phyloP scores from a whole-genome alignment of 2,329 filamentous ascomycete species.

The Talaromyces sp. region DNA sequence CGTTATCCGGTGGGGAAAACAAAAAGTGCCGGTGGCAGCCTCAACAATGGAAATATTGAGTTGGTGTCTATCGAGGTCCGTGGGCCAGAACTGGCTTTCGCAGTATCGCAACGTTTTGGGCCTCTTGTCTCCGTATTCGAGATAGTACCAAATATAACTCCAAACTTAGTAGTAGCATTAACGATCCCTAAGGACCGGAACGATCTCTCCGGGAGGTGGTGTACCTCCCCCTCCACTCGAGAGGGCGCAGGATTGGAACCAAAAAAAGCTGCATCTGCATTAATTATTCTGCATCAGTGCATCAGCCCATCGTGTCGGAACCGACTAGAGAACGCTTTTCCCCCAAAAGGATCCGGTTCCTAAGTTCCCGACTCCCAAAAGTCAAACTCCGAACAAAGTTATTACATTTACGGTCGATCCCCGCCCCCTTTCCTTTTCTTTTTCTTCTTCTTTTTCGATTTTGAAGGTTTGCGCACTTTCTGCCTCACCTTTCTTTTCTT shows the following conservation, averaged over 20 bases:
- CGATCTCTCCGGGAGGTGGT: neutral
- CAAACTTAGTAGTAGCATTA: neutral
- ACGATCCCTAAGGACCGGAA: neutral
- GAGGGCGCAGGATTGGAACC: neutral
- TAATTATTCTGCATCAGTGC: neutral
- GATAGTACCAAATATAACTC: neutral
- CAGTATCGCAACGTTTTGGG: neutral
- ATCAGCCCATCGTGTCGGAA: neutral
- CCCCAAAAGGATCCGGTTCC: neutral
- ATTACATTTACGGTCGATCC: neutral
- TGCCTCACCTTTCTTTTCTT: neutral
- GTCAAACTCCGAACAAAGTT: neutral
- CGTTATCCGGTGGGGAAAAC: neutral
- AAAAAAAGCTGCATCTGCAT: neutral
- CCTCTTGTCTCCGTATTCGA: neutral
- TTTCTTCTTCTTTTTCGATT: neutral
- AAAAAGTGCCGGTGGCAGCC: neutral
- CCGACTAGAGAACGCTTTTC: neutral
- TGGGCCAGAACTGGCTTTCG: neutral
- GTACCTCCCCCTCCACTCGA: neutral
- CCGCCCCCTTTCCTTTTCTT: neutral
- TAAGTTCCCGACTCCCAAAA: neutral
- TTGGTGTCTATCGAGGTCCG: too few relatives aligned
- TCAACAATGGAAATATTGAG: neutral
- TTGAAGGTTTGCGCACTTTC: neutral